These are phyloP conservation scores for Diospyros lotus DNA, from an alignment of 148 eudicot genomes.

Conservation along the genomic window DNA sequence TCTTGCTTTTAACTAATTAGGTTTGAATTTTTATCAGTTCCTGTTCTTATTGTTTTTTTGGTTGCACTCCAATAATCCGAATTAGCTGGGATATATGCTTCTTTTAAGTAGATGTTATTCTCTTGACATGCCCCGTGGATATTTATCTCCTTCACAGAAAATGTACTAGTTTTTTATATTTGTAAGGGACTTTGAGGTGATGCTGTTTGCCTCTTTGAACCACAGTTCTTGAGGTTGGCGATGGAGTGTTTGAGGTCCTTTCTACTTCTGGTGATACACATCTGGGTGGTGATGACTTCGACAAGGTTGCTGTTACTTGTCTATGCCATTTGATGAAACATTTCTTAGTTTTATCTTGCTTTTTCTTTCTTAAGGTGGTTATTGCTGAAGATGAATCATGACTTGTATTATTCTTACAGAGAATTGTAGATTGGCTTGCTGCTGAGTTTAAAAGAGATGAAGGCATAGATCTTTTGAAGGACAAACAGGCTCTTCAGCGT, in stretches of 20 bases:
- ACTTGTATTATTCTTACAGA: slow-evolving; percentile 28
- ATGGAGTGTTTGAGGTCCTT: slow-evolving; percentile 74
- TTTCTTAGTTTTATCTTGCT: not conserved
- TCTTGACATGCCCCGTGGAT: too few relatives aligned
- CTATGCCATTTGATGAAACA: not conserved
- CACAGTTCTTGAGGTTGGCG: slow-evolving; percentile 77
- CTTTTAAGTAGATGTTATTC: too few relatives aligned
- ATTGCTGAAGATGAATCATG: not conserved
- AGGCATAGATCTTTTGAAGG: slow-evolving; percentile 63
- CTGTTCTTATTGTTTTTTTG: too few relatives aligned
- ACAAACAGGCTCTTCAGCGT: slow-evolving; percentile 72
- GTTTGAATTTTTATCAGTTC: too few relatives aligned
- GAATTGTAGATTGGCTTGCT: slow-evolving; percentile 72
- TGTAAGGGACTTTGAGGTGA: not conserved
- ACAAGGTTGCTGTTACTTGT: slow-evolving; percentile 42
- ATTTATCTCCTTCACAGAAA: too few relatives aligned
- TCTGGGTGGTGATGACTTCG: slow-evolving; percentile 77
- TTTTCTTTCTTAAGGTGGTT: not conserved
- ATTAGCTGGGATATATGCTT: too few relatives aligned
- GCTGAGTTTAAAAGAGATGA: slow-evolving; percentile 50
- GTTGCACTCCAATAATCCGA: too few relatives aligned
- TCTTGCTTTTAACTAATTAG: too few relatives aligned
- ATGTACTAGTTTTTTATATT: not conserved
- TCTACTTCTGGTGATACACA: slow-evolving; percentile 80
- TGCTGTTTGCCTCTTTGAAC: not conserved